Percentiles rank a stretch among this genome's conserved stretches.
phyloP scores from a whole-genome alignment of 805 yeast genomes.

The Ogataea philodendri region DNA sequence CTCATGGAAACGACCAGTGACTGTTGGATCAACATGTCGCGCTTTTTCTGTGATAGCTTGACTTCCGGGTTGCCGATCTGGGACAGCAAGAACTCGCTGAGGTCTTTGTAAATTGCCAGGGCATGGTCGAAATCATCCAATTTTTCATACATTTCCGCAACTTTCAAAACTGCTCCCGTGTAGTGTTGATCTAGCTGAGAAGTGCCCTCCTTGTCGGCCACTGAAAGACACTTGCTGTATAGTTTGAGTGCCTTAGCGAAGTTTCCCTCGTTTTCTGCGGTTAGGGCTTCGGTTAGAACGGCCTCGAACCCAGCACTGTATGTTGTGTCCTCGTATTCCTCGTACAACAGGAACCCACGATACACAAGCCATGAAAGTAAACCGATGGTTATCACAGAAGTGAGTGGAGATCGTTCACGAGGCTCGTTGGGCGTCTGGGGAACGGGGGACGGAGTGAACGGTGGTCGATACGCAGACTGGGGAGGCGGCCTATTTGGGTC shows the following conservation, averaged over 20 bases:
- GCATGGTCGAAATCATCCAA: conserved; percentile 29
- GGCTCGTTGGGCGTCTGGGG: conserved; percentile 1
- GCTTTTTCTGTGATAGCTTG: conserved; percentile 5
- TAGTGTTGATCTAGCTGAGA: conserved; percentile 68
- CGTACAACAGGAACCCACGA: conserved; percentile 1
- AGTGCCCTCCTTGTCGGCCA: conserved; percentile 53
- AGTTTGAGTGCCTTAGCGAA: conserved; percentile 61
- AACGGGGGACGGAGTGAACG: conserved; percentile 4
- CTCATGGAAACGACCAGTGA: conserved; percentile 26
- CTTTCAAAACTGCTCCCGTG: conserved; percentile 79
- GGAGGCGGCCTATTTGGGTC: conserved; percentile 21
- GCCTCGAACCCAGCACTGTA: conserved; percentile 14
- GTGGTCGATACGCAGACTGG: conserved; percentile 1
- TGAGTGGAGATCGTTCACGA: neutral
- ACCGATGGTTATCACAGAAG: conserved; percentile 1
- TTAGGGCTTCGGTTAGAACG: conserved; percentile 13
- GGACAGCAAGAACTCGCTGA: conserved; percentile 15
- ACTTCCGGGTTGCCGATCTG: conserved; percentile 8
- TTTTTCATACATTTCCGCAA: conserved; percentile 75
- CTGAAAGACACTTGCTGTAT: conserved; percentile 68
- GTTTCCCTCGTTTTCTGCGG: conserved; percentile 39
- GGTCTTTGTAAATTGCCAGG: conserved; percentile 24
- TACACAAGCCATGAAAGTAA: neutral
- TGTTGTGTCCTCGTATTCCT: conserved; percentile 13
- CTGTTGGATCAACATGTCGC: conserved; percentile 21